A percentile compares a stretch with the other conserved stretches of the same genome.
phyloP scores from a whole-genome alignment of 345 rosid genomes.

The Trapa bicornis region DNA sequence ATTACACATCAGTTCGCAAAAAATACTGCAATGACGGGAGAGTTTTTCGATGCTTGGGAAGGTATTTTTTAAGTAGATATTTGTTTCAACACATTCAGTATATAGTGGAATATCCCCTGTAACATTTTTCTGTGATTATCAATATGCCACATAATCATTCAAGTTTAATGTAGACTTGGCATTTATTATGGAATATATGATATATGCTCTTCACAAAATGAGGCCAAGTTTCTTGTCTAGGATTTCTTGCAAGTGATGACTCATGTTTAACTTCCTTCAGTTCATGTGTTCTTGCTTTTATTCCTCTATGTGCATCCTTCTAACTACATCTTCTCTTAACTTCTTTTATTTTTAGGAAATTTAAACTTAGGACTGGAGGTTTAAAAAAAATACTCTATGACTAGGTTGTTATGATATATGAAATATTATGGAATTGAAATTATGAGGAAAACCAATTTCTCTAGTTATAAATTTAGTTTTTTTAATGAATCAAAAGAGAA shows the following conservation, averaged over 20 bases:
- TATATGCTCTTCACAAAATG: not conserved
- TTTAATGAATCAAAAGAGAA: no score
- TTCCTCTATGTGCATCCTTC: not conserved
- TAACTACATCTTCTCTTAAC: no score
- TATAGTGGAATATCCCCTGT: not conserved
- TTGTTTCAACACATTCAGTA: not conserved
- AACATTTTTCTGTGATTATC: not conserved
- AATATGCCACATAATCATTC: not conserved
- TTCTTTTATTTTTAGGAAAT: not conserved
- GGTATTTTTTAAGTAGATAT: constrained; percentile 31
- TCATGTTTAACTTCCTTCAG: not conserved
- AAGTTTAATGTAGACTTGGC: not conserved
- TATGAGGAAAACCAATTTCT: not conserved
- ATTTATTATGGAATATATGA: not conserved
- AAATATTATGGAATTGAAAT: not conserved
- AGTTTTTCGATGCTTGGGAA: constrained; percentile 73
- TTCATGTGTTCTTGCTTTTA: not conserved
- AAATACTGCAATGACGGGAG: constrained; percentile 24
- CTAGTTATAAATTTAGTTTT: no score
- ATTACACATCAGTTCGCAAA: constrained; percentile 20
- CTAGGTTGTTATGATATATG: not conserved
- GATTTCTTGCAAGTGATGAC: not conserved
- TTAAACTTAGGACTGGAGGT: not conserved
- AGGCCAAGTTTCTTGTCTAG: not conserved
- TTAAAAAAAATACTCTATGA: not conserved